A percentile compares a stretch with the other conserved stretches of the same genome.
Evolutionary conservation across 495 filamentous ascomycete species (phyloP).

Genomic region (Podospora anserina): DNA sequence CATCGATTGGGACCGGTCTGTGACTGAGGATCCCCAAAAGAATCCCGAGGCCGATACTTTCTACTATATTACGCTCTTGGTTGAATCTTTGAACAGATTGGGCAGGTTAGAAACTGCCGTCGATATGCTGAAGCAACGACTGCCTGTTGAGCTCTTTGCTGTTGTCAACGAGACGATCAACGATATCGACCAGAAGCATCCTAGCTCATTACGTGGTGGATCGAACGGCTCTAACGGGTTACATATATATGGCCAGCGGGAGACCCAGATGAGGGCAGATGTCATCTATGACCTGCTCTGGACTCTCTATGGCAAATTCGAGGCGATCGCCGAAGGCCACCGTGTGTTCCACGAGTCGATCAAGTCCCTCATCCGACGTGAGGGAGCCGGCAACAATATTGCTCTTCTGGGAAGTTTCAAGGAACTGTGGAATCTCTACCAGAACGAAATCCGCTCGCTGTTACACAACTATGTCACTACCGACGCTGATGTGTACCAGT

Average conservation of each 20-base stretch:
- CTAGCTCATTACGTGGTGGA: constrained; percentile 59
- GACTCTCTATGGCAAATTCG: constrained; percentile 94
- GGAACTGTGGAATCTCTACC: constrained; percentile 87
- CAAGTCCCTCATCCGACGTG: constrained; percentile 72
- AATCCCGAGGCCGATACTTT: constrained; percentile 96
- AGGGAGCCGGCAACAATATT: constrained; percentile 58
- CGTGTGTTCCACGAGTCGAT: constrained; percentile 90
- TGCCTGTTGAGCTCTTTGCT: constrained; percentile 89
- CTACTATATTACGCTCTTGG: constrained; percentile 80
- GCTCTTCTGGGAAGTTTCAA: constrained; percentile 75
- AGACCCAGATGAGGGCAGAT: constrained; percentile 69
- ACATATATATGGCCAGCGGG: constrained; percentile 60
- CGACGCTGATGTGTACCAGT: constrained; percentile 70
- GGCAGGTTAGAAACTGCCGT: constrained; percentile 80
- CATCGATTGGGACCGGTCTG: constrained; percentile 63
- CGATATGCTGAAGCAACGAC: constrained; percentile 83
- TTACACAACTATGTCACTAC: constrained; percentile 96
- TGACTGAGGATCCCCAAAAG: constrained; percentile 81
- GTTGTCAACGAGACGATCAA: constrained; percentile 93
- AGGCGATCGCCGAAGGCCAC: constrained; percentile 93
- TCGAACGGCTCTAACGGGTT: constrained; percentile 56
- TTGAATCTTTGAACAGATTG: constrained; percentile 86
- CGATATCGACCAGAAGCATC: constrained; percentile 89
- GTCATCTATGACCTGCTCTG: constrained; percentile 86
- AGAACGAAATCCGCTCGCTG: constrained; percentile 75